These are phyloP conservation scores for Candida ovalis DNA, from an alignment of 805 yeast species.

Conservation along the genomic window DNA sequence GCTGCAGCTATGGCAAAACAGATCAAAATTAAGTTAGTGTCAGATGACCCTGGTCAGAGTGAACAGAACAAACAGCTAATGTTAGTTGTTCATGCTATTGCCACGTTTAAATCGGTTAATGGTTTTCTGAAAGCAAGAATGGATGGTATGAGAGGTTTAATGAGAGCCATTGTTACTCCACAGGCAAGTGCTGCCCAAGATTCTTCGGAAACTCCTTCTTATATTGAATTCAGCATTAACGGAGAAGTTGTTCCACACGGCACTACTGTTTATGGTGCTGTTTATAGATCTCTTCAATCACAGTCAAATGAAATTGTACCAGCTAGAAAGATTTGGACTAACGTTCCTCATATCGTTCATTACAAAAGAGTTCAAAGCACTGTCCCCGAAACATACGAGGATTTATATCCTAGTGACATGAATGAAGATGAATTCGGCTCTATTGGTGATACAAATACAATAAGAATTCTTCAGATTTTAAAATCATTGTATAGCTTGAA, in stretches of 20 bases:
- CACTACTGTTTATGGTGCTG: constrained; percentile 74
- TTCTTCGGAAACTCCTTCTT: constrained; percentile 23
- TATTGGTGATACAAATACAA: constrained; percentile 32
- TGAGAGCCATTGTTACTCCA: constrained; percentile 20
- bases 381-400: constrained; percentile 26
- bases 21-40: constrained; percentile 51
- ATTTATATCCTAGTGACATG: constrained; percentile 28
- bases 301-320: constrained; percentile 39
- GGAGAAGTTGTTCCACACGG: constrained; percentile 58
- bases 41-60: constrained; percentile 33
- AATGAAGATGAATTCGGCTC: constrained; percentile 27
- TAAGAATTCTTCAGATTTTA: constrained; percentile 44
- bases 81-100: constrained; percentile 55
- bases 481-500: constrained; percentile 44
- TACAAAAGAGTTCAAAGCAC: constrained; percentile 38
- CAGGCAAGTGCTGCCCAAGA: neutral
- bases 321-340: constrained; percentile 53
- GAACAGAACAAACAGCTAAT: constrained; percentile 30
- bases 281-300: constrained; percentile 47
- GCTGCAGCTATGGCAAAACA: constrained; percentile 70
- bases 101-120: constrained; percentile 52
- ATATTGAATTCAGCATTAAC: constrained; percentile 54
- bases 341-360: constrained; percentile 46
- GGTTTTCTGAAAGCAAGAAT: constrained; percentile 42
- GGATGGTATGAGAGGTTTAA: constrained; percentile 27